A percentile compares a stretch with the other conserved stretches of the same genome.
phyloP scores from a whole-genome alignment of 805 yeast genomes.

The Cyberlindnera veronae region DNA sequence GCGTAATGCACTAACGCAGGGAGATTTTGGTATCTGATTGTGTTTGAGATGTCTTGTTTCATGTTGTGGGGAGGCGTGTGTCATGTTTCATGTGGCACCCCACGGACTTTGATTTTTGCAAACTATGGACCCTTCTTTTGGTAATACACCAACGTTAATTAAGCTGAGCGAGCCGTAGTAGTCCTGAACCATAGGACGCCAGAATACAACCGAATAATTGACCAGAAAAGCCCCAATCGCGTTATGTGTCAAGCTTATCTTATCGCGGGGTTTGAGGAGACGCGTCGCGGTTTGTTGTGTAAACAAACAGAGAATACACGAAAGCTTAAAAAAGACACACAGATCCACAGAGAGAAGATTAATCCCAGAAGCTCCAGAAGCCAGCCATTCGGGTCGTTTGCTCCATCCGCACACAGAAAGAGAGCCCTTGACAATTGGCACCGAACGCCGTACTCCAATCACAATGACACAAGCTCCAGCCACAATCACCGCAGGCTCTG shows the following conservation, averaged over 20 bases:
- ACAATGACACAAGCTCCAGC: neutral
- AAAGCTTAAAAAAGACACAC: neutral
- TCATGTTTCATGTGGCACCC: neutral
- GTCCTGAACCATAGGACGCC: too few relatives aligned
- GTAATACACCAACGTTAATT: too few relatives aligned
- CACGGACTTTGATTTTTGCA: neutral
- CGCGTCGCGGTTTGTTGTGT: conserved; percentile 12
- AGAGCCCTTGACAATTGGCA: neutral
- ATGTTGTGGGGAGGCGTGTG: neutral
- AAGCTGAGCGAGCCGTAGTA: too few relatives aligned
- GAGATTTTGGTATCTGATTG: conserved; percentile 60
- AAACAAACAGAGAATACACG: conserved; percentile 1
- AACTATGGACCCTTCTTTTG: too few relatives aligned
- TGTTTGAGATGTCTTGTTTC: neutral
- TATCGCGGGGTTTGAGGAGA: conserved; percentile 3
- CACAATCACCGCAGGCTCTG: neutral
- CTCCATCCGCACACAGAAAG: neutral
- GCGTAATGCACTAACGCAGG: conserved; percentile 61
- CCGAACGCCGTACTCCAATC: neutral
- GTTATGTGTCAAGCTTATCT: conserved; percentile 7
- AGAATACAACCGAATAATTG: neutral
- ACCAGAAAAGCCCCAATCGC: neutral
- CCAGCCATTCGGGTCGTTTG: too few relatives aligned
- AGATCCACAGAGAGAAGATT: neutral
- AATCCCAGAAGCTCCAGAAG: neutral